Conservation (phyloP, 2,329 filamentous ascomycete species). For the Aureobasidium sp. region DNA sequence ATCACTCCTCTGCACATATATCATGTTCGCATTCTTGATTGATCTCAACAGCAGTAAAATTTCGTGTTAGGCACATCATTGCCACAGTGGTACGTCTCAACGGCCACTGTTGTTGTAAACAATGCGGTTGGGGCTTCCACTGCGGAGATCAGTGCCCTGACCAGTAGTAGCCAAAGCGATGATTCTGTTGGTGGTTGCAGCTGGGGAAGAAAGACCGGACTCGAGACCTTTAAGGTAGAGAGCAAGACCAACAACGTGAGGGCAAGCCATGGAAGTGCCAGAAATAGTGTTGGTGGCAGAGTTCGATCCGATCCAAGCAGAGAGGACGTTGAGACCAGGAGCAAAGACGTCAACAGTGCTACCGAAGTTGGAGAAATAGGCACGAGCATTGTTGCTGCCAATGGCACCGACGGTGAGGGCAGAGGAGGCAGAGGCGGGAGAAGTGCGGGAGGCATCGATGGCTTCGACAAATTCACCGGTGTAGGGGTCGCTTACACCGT, state of each 20-base stretch:
- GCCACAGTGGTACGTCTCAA: too few relatives aligned
- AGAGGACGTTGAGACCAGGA: conserved; percentile 33
- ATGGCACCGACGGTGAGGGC: conserved; percentile 32
- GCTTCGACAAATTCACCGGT: conserved; percentile 11
- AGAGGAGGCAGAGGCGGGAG: conserved; percentile 31
- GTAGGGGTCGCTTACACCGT: conserved; percentile 32
- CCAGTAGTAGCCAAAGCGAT: conserved; percentile 6
- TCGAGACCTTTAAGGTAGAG: conserved; percentile 43
- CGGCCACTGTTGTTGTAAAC: conserved; percentile 17
- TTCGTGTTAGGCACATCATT: too few relatives aligned
- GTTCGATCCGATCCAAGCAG: conserved; percentile 41
- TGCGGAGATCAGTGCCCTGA: conserved; percentile 3
- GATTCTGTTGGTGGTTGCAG: conserved; percentile 9
- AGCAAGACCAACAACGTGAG: conserved; percentile 60
- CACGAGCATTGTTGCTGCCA: conserved; percentile 25
- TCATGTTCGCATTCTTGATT: background rate
- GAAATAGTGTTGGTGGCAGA: conserved; percentile 43
- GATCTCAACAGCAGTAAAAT: background rate
- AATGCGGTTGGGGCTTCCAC: conserved; percentile 15
- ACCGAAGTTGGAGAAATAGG: conserved; percentile 36
- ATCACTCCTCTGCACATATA: too few relatives aligned
- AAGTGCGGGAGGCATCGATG: conserved; percentile 18
- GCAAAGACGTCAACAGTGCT: conserved; percentile 34
- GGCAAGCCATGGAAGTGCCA: conserved; percentile 59
- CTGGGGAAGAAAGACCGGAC: background rate